Evolutionary conservation across 2,329 filamentous ascomycete species (phyloP).

Genomic region (Fusarium albosuccineum): DNA sequence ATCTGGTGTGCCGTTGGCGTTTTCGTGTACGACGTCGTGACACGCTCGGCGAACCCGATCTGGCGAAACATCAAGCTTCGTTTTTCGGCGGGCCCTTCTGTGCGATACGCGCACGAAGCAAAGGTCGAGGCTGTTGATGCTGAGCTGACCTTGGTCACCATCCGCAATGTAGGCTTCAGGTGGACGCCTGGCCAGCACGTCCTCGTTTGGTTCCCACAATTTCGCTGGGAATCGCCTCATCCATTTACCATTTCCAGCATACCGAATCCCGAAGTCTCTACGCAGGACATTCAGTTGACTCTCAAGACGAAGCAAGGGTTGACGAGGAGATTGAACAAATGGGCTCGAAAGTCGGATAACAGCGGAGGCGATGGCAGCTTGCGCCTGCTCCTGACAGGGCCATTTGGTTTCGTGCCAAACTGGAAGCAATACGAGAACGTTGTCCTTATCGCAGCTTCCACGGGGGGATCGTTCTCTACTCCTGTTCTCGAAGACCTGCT

Average conservation of each 20-base stretch:
- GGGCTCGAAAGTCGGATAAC: conserved; percentile 35
- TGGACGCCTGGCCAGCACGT: conserved; percentile 47
- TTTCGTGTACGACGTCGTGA: conserved; percentile 44
- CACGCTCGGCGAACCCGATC: conserved; percentile 44
- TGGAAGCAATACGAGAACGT: conserved; percentile 45
- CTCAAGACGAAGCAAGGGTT: conserved; percentile 44
- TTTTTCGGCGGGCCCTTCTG: conserved; percentile 22
- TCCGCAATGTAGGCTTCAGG: conserved; percentile 37
- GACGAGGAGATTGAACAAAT: conserved; percentile 39
- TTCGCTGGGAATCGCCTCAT: conserved; percentile 42
- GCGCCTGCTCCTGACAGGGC: conserved; percentile 39
- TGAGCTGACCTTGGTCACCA: conserved; percentile 38
- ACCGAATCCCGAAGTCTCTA: conserved; percentile 10
- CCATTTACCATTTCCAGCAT: conserved; percentile 44
- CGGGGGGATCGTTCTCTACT: conserved; percentile 42
- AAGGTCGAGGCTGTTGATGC: conserved; percentile 33
- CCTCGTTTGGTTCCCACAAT: conserved; percentile 43
- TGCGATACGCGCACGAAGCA: conserved; percentile 40
- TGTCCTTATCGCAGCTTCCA: conserved; percentile 39
- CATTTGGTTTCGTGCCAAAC: conserved; percentile 38
- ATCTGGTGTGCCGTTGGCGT: conserved; percentile 46
- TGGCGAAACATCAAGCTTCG: conserved; percentile 42
- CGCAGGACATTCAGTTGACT: conserved; percentile 38
- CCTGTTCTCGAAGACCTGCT: conserved; percentile 42
- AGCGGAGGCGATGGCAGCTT: conserved; percentile 27